These are phyloP conservation scores for Lenzites betulinus DNA, from an alignment of 768 basidiomycete species.

Conservation along the genomic window DNA sequence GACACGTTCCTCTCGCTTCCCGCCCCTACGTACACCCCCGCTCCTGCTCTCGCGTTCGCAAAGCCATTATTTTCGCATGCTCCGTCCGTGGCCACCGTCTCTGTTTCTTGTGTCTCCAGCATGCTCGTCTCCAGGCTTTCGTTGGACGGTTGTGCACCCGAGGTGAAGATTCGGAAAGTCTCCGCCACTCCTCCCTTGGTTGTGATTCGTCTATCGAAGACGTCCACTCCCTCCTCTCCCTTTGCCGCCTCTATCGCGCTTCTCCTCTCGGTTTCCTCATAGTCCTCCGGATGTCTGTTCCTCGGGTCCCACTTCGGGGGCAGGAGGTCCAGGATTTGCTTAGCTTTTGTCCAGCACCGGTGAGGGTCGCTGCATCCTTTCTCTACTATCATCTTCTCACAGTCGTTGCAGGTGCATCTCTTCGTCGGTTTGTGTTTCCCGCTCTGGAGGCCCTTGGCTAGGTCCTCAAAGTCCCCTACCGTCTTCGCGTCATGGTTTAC, in stretches of 20 bases:
- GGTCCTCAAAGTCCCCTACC: not conserved
- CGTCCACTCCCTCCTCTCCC: not conserved
- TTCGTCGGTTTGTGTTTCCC: not conserved
- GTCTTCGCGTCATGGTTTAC: not conserved
- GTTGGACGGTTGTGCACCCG: not conserved
- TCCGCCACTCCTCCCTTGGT: not conserved
- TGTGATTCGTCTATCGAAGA: not conserved
- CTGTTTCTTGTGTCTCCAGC: not conserved
- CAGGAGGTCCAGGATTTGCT: not conserved
- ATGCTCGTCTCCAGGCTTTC: not conserved
- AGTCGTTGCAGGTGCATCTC: not conserved
- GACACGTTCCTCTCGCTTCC: not conserved
- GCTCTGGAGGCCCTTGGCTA: not conserved
- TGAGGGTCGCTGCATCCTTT: not conserved
- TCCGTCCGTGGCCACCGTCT: not conserved
- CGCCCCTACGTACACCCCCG: not conserved
- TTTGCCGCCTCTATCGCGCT: not conserved
- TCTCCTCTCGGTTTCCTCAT: not conserved
- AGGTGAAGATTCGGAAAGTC: not conserved
- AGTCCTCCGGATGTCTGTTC: not conserved
- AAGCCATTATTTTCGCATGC: not conserved
- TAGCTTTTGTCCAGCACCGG: not conserved
- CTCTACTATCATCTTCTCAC: not conserved
- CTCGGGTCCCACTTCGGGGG: not conserved
- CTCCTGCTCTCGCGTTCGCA: not conserved